A percentile compares a stretch with the other conserved stretches of the same genome.
Conservation (phyloP, 169 alveolate species). For the Plasmodium malariae region DNA sequence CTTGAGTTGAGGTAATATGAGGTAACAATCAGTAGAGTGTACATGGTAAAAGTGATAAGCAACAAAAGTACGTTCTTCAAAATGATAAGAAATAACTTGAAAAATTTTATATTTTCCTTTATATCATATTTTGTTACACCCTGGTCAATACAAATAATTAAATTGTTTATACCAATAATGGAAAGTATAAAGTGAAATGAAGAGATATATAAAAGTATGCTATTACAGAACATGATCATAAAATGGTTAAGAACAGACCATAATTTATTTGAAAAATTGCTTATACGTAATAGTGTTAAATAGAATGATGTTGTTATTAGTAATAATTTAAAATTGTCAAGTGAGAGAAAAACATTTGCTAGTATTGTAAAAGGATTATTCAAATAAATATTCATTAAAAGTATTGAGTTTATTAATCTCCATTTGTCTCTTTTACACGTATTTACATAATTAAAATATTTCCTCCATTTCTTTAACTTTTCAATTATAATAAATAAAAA, state of each 20-base stretch:
- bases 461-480: constrained; percentile 5
- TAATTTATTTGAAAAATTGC: neutral
- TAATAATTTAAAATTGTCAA: constrained; percentile 47
- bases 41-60: constrained; percentile 12
- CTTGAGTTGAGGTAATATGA: constrained; percentile 13
- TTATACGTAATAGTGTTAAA: constrained; percentile 31
- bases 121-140: constrained; percentile 6
- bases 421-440: neutral
- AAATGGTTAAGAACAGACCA: neutral
- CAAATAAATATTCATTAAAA: constrained; percentile 39
- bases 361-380: constrained; percentile 50
- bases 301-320: constrained; percentile 39
- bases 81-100: constrained; percentile 1
- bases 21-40: constrained; percentile 15
- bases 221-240: constrained; percentile 14
- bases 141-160: constrained; percentile 11
- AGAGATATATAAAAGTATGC: constrained; percentile 35
- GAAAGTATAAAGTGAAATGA: constrained; percentile 59
- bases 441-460: constrained; percentile 25
- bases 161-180: constrained; percentile 49
- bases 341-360: constrained; percentile 39
- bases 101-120: constrained; percentile 2
- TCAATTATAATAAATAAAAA: constrained; percentile 47
- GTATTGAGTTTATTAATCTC: constrained; percentile 32
- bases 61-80: constrained; percentile 22